phyloP scores from a whole-genome alignment of 2,329 filamentous ascomycete genomes.

The Ascochyta pisi region DNA sequence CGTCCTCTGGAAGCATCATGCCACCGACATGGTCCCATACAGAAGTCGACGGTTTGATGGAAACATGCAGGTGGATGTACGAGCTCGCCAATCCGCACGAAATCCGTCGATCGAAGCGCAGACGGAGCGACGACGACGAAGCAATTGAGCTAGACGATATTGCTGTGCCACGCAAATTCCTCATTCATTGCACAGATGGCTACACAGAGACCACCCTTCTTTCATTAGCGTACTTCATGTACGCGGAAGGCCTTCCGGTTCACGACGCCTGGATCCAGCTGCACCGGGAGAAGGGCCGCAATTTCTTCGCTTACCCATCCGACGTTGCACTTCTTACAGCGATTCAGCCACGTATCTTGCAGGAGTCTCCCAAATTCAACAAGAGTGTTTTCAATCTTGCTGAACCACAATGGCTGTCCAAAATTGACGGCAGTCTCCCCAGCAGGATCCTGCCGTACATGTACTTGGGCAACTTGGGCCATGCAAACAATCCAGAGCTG shows the following conservation, averaged over 20 bases:
- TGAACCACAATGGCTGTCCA: conserved; percentile 80
- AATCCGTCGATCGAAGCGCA: conserved; percentile 51
- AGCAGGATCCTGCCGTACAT: conserved; percentile 90
- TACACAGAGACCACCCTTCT: conserved; percentile 95
- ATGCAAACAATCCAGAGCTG: conserved; percentile 92
- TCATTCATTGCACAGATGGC: conserved; percentile 93
- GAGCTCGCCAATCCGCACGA: conserved; percentile 73
- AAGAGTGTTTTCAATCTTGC: conserved; percentile 62
- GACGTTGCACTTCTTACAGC: conserved; percentile 83
- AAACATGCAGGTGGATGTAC: conserved; percentile 90
- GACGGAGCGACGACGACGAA: conserved; percentile 57
- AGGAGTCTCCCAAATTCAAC: conserved; percentile 66
- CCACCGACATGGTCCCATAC: conserved; percentile 82
- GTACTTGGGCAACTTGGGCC: conserved; percentile 91
- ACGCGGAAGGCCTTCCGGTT: conserved; percentile 79
- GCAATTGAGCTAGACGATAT: conserved; percentile 62
- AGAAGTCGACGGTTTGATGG: conserved; percentile 83
- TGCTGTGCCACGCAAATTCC: conserved; percentile 66
- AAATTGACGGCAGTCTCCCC: conserved; percentile 88
- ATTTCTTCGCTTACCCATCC: conserved; percentile 95
- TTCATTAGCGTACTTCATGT: conserved; percentile 91
- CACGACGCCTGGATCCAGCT: conserved; percentile 87
- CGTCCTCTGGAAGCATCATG: conserved; percentile 91
- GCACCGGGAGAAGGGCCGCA: conserved; percentile 80
- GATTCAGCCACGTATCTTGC: conserved; percentile 77